A percentile compares a stretch with the other conserved stretches of the same genome.
Conservation (phyloP, 148 eudicot genomes). For the Chenopodium quinoa region DNA sequence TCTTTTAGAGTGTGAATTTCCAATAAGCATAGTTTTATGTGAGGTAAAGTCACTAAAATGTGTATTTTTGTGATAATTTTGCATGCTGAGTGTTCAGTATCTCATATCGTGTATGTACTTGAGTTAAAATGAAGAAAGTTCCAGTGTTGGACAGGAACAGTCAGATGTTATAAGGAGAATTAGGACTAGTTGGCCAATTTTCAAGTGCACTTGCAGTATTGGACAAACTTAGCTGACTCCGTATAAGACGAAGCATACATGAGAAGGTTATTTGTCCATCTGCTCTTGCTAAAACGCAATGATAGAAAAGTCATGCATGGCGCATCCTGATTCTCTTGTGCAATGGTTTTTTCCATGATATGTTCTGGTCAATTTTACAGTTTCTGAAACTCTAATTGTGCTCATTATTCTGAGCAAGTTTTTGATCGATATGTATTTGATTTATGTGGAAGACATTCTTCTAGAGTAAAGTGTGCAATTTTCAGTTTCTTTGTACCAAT, state of each 20-base stretch:
- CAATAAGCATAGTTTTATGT: background rate
- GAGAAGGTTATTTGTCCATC: too few species aligned
- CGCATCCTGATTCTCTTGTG: background rate
- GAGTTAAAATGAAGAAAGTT: background rate
- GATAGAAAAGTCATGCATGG: background rate
- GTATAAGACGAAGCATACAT: background rate
- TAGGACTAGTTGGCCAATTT: background rate
- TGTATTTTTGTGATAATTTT: too few species aligned
- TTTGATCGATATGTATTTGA: background rate
- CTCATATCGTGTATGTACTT: too few species aligned
- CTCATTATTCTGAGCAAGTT: background rate
- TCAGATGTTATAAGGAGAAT: background rate
- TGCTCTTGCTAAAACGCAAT: background rate
- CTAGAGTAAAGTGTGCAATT: background rate
- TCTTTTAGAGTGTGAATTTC: background rate
- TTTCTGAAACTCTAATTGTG: background rate
- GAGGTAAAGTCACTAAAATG: background rate
- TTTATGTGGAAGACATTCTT: background rate
- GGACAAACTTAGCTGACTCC: background rate
- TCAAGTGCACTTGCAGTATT: background rate
- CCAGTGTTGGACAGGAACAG: background rate
- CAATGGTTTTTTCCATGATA: background rate
- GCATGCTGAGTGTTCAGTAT: too few species aligned
- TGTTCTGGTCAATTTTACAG: background rate
- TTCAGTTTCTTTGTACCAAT: background rate